These are phyloP conservation scores for Lecanoromycetidae sp. DNA, from an alignment of 2,329 filamentous ascomycete species.

Conservation along the genomic window DNA sequence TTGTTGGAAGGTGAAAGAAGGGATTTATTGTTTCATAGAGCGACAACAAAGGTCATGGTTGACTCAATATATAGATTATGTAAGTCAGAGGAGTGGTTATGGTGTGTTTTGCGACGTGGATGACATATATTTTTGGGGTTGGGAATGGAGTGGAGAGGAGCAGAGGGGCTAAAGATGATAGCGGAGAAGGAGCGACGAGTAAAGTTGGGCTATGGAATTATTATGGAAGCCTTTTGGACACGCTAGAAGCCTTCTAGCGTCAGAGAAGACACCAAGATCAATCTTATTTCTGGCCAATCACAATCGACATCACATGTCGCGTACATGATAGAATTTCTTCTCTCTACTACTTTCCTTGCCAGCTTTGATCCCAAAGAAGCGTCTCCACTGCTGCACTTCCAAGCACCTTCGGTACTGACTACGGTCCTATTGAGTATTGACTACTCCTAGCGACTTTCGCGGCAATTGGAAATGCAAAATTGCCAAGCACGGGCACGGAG, in stretches of 20 bases:
- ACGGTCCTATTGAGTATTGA: too few relatives aligned
- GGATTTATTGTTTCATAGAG: background rate
- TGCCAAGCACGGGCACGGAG: background rate
- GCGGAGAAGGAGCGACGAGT: constrained; percentile 4
- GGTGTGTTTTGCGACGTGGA: background rate
- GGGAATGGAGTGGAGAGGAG: constrained; percentile 1
- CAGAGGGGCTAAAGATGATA: background rate
- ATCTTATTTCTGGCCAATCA: background rate
- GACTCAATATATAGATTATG: background rate
- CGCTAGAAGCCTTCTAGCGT: constrained; percentile 3
- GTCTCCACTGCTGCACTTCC: too few relatives aligned
- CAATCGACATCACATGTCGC: constrained; percentile 2
- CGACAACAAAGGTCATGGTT: background rate
- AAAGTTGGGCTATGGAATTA: constrained; percentile 3
- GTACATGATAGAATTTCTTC: background rate
- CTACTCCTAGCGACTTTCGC: background rate
- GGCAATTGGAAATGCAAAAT: background rate
- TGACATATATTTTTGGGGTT: background rate
- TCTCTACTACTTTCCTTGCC: too few relatives aligned
- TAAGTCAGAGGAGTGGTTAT: background rate
- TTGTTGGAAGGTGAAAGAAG: background rate
- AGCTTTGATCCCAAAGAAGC: too few relatives aligned
- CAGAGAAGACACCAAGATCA: constrained; percentile 2
- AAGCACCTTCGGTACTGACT: too few relatives aligned
- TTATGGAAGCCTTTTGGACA: background rate